Evolutionary conservation across 2,329 filamentous ascomycete species (phyloP).

Genomic region (Trichoderma polysporum): DNA sequence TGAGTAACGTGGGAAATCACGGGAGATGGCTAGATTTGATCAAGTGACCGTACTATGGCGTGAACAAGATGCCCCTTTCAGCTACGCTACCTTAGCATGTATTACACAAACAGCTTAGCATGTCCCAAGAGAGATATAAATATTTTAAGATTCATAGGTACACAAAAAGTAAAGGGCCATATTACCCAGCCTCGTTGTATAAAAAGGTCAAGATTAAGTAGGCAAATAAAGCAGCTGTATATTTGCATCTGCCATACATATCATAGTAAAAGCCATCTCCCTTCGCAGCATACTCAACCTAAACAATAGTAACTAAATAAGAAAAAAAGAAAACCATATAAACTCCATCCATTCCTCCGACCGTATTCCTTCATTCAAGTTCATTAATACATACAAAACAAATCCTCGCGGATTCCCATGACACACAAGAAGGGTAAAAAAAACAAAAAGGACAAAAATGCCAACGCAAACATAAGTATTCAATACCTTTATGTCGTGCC

Average conservation of each 20-base stretch:
- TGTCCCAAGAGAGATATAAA: no score
- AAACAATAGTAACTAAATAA: not conserved
- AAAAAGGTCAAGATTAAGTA: no score
- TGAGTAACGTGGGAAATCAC: slow-evolving; percentile 3
- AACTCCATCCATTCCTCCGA: slow-evolving; percentile 15
- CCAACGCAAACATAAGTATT: not conserved
- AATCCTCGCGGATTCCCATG: not conserved
- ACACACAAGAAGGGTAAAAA: not conserved
- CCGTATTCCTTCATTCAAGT: slow-evolving; percentile 1
- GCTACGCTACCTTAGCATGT: no score
- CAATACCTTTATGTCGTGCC: not conserved
- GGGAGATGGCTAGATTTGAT: not conserved
- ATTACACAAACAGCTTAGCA: not conserved
- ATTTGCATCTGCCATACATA: not conserved
- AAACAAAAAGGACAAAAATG: not conserved
- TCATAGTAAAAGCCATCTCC: not conserved
- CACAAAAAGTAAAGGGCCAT: no score
- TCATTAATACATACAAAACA: slow-evolving; percentile 8
- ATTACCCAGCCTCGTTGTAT: no score
- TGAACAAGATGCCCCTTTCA: no score
- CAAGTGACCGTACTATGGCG: not conserved
- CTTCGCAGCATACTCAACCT: not conserved
- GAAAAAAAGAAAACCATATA: not conserved
- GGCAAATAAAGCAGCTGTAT: slow-evolving; percentile 4
- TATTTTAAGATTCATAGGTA: no score